Conservation (phyloP, 2,329 filamentous ascomycete genomes). For the Xylariaceae sp. region DNA sequence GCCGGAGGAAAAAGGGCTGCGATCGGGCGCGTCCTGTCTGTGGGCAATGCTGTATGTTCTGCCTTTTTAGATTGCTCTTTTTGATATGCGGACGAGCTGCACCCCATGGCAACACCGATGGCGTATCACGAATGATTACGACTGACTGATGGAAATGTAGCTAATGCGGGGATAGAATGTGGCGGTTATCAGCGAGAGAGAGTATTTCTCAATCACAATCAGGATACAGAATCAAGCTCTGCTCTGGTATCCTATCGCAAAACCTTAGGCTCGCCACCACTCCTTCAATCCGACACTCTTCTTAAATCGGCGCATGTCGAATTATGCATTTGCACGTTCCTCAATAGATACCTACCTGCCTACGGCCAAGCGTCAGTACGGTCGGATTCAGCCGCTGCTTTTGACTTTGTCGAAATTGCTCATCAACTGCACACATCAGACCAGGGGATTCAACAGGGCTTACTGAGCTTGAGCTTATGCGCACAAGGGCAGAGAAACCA, state of each 20-base stretch:
- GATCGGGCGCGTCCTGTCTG: slow-evolving; percentile 12
- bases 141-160: too few relatives aligned
- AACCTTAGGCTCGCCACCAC: slow-evolving; percentile 1
- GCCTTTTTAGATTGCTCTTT: too few relatives aligned
- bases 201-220: slow-evolving; percentile 16
- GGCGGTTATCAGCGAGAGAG: slow-evolving; percentile 15
- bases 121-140: too few relatives aligned
- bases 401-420: slow-evolving; percentile 15
- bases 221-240: slow-evolving; percentile 7
- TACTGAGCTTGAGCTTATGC: slow-evolving; percentile 15
- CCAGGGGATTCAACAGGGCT: slow-evolving; percentile 6
- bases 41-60: slow-evolving; percentile 8
- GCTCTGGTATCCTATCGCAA: slow-evolving; percentile 11
- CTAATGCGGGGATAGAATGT: slow-evolving; percentile 9
- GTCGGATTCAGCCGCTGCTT: neutral
- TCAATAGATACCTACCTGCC: slow-evolving; percentile 11
- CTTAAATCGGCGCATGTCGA: slow-evolving; percentile 12
- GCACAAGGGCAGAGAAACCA: slow-evolving; percentile 6
- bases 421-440: slow-evolving; percentile 11
- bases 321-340: slow-evolving; percentile 15
- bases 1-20: slow-evolving; percentile 17
- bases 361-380: neutral
- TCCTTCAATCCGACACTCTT: slow-evolving; percentile 1
- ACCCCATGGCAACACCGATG: too few relatives aligned
- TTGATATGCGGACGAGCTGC: too few relatives aligned